Evolutionary conservation across 106 monocot species (phyloP), one percentile per base, ranked within the genome.

Genomic region (Agapanthus africanus): DNA sequence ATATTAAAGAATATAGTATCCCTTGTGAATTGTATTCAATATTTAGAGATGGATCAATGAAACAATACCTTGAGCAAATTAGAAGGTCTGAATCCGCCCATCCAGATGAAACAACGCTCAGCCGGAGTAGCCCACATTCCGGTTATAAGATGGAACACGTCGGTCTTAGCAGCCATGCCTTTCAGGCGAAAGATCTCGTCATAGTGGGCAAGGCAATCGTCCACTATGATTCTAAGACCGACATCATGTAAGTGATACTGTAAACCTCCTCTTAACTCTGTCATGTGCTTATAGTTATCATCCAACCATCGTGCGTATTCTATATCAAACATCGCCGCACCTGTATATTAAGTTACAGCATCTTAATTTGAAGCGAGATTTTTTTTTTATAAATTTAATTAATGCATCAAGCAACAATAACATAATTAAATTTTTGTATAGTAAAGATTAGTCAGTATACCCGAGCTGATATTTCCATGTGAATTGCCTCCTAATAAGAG

Each of bases 71-170:
- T 99, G 71, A 99, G 75, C 38, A 99, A 70, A 36, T 99, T 89
- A 2, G 97, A 99, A 2, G 97, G 92, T 37, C 86, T 75, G 77
- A 93, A 99, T 33, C 97, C 97, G 6, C 92, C 97, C 68, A 99
- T 83, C 97, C 97, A 99, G 14, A 99, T 80, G 74, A 93, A 99
- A 66, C 92, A 93, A 42, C 93, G 77, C 79, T 99, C 97, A 0
- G 92, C 97, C 0, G 92, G 87, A 42, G 87, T 76, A 7, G 72
- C 76, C 97, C 97, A 99, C 92, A 85, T 80, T 31, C 97, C 97
- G 15, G 84, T 87, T 35, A 93, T 82, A 57, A 99, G 80, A 63
- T 99, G 88, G 73, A 99, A 90, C 47, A 99, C 87, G 40, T 99
- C 97, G 15, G 89, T 62, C 54, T 79, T 87, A 3, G 74, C 89